These are phyloP conservation scores for Fusarium tricinctum DNA, from an alignment of 2,329 filamentous ascomycete species.

Conservation along the genomic window DNA sequence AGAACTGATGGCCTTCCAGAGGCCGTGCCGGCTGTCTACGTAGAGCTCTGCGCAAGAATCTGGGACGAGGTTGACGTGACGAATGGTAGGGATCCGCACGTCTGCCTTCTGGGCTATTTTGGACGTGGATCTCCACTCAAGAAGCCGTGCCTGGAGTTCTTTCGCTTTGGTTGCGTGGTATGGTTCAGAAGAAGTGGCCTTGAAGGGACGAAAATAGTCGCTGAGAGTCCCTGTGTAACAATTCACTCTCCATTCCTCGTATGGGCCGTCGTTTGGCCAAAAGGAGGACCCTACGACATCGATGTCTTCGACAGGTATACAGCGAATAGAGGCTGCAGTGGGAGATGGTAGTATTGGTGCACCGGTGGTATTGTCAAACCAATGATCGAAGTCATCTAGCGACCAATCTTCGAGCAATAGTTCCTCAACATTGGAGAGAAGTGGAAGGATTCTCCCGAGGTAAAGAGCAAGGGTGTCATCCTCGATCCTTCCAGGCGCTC, in stretches of 20 bases:
- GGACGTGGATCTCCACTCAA: no score
- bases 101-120: no score
- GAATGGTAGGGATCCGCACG: neutral
- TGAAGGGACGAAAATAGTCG: no score
- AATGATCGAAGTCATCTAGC: neutral
- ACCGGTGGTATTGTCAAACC: neutral
- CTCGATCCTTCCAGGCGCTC: neutral
- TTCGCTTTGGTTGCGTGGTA: no score
- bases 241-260: no score
- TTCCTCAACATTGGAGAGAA: neutral
- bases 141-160: no score
- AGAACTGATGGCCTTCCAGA: neutral
- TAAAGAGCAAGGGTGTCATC: neutral
- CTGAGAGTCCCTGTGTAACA: no score
- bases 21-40: neutral
- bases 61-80: neutral
- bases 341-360: neutral
- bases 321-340: neutral
- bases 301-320: conserved; percentile 2
- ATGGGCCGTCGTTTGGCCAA: neutral
- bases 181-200: no score
- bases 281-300: neutral
- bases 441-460: neutral
- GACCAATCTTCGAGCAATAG: neutral
- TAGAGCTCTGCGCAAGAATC: neutral